Conservation (phyloP, 257 asterid species). For the Nyctanthes arbortristis region DNA sequence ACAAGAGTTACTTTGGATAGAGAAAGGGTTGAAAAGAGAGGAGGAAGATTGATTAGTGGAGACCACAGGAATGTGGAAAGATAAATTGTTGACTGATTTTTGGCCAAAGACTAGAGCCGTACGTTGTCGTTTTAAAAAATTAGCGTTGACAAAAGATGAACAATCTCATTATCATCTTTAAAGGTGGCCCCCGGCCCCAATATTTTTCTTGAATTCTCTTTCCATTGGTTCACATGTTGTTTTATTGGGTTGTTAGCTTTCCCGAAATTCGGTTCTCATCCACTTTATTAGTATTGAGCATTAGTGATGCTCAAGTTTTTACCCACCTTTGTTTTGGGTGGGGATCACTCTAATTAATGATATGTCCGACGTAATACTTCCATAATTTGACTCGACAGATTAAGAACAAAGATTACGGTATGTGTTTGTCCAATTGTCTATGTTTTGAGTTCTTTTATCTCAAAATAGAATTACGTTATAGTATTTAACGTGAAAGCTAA, state of each 20-base stretch:
- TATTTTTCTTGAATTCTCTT: not conserved
- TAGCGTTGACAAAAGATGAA: slow-evolving; percentile 27
- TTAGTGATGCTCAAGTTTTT: not conserved
- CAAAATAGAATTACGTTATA: no score
- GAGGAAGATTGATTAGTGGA: slow-evolving; percentile 2
- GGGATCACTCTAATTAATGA: not conserved
- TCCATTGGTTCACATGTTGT: not conserved
- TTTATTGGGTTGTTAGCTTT: not conserved
- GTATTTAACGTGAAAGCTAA: no score
- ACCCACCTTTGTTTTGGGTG: not conserved
- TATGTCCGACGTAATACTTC: no score
- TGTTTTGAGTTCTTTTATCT: no score
- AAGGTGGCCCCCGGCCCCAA: slow-evolving; percentile 29
- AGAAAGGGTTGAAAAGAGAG: not conserved
- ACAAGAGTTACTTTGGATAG: not conserved
- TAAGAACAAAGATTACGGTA: no score
- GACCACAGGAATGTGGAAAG: slow-evolving; percentile 26
- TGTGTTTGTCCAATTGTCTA: no score
- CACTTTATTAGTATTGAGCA: slow-evolving; percentile 18
- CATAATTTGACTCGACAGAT: no score
- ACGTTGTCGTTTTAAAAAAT: slow-evolving; percentile 16
- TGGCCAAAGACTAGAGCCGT: not conserved
- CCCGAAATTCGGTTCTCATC: slow-evolving; percentile 26
- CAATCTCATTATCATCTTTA: slow-evolving; percentile 29
- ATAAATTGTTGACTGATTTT: not conserved